phyloP scores from a whole-genome alignment of 345 rosid genomes.

The Gossypium australe region DNA sequence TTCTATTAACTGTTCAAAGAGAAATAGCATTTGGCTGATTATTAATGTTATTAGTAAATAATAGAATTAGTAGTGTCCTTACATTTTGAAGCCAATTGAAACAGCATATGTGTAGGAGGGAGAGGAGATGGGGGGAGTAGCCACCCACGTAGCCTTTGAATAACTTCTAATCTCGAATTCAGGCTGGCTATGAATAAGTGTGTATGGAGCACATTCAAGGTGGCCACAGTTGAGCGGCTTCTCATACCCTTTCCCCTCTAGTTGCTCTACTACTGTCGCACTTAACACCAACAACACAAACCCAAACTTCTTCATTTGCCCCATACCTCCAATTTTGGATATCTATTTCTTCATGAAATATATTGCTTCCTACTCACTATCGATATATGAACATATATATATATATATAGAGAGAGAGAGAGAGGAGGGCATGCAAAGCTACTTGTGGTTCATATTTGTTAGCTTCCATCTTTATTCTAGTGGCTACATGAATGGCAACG shows the following conservation, averaged over 20 bases:
- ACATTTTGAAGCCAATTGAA: slow-evolving; percentile 16
- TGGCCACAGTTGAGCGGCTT: background rate
- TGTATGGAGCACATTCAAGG: slow-evolving; percentile 9
- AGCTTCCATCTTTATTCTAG: background rate
- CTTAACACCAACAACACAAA: background rate
- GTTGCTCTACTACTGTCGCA: background rate
- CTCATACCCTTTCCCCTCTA: background rate
- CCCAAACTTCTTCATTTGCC: background rate
- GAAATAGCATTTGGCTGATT: background rate
- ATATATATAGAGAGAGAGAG: background rate
- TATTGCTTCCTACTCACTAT: background rate
- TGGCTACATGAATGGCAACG: background rate
- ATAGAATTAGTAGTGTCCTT: background rate
- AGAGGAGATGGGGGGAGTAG: slow-evolving; percentile 6
- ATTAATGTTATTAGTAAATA: background rate
- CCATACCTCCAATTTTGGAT: background rate
- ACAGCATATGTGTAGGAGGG: slow-evolving; percentile 7
- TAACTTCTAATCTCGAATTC: slow-evolving; percentile 12
- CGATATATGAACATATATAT: background rate
- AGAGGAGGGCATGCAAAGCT: background rate
- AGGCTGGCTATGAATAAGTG: slow-evolving; percentile 1
- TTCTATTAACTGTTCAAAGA: background rate
- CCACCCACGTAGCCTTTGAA: slow-evolving; percentile 5
- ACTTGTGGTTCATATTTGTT: background rate
- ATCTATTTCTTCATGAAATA: background rate